phyloP scores from a whole-genome alignment of 805 yeast genomes.

The Candida awuae region DNA sequence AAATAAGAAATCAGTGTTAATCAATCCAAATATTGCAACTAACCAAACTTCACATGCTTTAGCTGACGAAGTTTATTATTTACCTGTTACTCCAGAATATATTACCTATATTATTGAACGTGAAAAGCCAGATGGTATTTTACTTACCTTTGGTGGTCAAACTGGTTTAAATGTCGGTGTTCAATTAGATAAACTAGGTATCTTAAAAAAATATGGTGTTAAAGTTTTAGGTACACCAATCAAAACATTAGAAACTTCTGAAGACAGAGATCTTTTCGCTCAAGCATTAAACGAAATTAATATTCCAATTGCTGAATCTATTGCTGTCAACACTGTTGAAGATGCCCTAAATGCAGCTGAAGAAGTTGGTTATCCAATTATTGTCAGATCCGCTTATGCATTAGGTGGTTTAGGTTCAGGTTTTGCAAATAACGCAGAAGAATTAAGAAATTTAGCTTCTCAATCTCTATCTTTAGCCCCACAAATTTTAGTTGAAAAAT shows the following conservation, averaged over 20 bases:
- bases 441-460: constrained; percentile 78
- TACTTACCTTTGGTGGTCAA: constrained; percentile 97
- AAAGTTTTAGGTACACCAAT: constrained; percentile 98
- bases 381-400: constrained; percentile 96
- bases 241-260: constrained; percentile 90
- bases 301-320: constrained; percentile 94
- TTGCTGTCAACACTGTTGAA: constrained; percentile 90
- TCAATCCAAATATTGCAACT: constrained; percentile 94
- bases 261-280: constrained; percentile 94
- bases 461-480: constrained; percentile 88
- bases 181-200: constrained; percentile 89
- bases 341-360: constrained; percentile 90
- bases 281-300: constrained; percentile 90
- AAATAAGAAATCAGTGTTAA: constrained; percentile 72
- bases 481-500: constrained; percentile 92
- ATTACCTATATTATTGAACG: constrained; percentile 91
- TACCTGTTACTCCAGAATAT: constrained; percentile 96
- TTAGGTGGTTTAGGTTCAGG: constrained; percentile 98
- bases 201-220: constrained; percentile 80
- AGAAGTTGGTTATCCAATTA: constrained; percentile 85
- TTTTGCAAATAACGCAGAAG: constrained; percentile 77
- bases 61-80: constrained; percentile 91
- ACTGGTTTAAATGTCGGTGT: constrained; percentile 96
- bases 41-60: constrained; percentile 92
- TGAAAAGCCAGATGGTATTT: constrained; percentile 93